These are phyloP conservation scores for Puya raimondii DNA, from an alignment of 176 grass and related monocot genomes.

Conservation along the genomic window DNA sequence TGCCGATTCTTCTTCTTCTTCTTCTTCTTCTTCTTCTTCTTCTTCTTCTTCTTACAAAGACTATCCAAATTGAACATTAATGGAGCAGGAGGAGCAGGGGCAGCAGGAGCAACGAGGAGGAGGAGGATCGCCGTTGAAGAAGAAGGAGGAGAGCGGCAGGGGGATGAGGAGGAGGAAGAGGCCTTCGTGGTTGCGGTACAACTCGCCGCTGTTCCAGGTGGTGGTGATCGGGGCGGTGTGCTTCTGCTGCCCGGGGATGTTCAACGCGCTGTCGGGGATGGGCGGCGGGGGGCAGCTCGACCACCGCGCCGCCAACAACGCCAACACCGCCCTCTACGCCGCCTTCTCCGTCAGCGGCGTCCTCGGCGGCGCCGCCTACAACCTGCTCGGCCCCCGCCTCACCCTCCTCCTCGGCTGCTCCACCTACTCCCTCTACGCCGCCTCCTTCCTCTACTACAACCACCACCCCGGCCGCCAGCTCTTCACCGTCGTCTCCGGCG, in stretches of 20 bases:
- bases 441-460: constrained; percentile 94
- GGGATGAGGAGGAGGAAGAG: not conserved
- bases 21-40: too few relatives aligned
- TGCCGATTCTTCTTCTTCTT: too few relatives aligned
- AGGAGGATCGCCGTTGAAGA: too few relatives aligned
- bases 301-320: constrained; percentile 58
- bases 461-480: constrained; percentile 30
- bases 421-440: constrained; percentile 80
- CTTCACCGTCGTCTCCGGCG: constrained; percentile 57
- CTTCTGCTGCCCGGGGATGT: constrained; percentile 99
- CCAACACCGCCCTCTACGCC: constrained; percentile 89
- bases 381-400: constrained; percentile 68
- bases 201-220: constrained; percentile 82
- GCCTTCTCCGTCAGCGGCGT: constrained; percentile 74
- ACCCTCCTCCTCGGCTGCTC: constrained; percentile 56
- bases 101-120: too few relatives aligned
- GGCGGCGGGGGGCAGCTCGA: constrained; percentile 86
- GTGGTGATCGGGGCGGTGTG: constrained; percentile 65
- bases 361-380: constrained; percentile 69
- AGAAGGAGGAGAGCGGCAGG: not conserved
- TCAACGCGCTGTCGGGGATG: constrained; percentile 91
- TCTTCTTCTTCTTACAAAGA: too few relatives aligned
- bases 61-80: too few relatives aligned
- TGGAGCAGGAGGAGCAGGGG: too few relatives aligned
- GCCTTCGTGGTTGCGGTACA: constrained; percentile 25